phyloP scores from a whole-genome alignment of 2,329 filamentous ascomycete species.

The Sphaerulina musiva region DNA sequence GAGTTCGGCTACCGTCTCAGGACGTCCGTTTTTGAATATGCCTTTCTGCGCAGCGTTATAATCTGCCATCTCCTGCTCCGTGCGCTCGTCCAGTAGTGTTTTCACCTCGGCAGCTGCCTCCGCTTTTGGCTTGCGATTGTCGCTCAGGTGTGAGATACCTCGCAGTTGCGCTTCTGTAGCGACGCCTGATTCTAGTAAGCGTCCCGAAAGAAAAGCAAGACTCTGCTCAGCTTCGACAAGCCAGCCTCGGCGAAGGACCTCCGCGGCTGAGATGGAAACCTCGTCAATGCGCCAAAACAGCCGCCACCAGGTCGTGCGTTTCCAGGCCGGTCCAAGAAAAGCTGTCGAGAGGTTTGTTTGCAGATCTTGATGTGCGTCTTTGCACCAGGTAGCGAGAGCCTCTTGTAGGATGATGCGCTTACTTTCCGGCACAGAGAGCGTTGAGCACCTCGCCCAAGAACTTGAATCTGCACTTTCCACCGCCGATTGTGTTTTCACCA shows the following conservation, averaged over 20 bases:
- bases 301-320: constrained; percentile 84
- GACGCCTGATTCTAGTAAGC: constrained; percentile 60
- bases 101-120: not conserved
- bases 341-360: constrained; percentile 71
- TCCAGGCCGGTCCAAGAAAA: constrained; percentile 70
- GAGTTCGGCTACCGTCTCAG: constrained; percentile 26
- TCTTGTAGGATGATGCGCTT: constrained; percentile 49
- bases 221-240: constrained; percentile 71
- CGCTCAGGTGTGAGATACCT: constrained; percentile 10
- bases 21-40: constrained; percentile 14
- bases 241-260: constrained; percentile 71
- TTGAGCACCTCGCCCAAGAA: constrained; percentile 25
- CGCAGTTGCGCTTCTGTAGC: constrained; percentile 26
- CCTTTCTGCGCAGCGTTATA: constrained; percentile 12
- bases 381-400: constrained; percentile 65
- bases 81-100: constrained; percentile 9
- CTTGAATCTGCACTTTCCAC: constrained; percentile 47
- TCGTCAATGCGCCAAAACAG: constrained; percentile 93
- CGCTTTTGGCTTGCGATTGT: not conserved
- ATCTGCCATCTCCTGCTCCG: constrained; percentile 11
- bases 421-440: constrained; percentile 38
- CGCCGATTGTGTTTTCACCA: constrained; percentile 49
- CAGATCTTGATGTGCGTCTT: constrained; percentile 74
- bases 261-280: constrained; percentile 72
- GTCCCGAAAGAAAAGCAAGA: constrained; percentile 75